Evolutionary conservation across 768 basidiomycete genomes (phyloP), one percentile per base, ranked within the genome.

Genomic region (Phlebiopsis gigantea): DNA sequence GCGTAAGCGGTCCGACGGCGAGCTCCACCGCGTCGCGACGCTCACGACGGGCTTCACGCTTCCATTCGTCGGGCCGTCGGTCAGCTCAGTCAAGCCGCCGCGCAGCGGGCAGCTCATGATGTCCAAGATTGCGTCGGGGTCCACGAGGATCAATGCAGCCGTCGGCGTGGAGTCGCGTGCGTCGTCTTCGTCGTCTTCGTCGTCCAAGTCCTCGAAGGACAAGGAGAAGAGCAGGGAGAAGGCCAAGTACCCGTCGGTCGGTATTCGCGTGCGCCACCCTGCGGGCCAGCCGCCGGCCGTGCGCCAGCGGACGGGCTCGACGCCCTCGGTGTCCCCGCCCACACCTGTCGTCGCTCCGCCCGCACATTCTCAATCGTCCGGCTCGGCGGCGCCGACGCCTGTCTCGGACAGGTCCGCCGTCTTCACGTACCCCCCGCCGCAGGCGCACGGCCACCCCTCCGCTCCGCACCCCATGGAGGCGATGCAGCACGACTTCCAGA

Each of bases 201-300:
- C 54, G 28, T 57, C 34, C 34, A 39, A 39, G 34, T 39, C 34
- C 12, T 39, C 65, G 49, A 76, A 75, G 58, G 75, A 73, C 26
- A 47, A 48, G 17, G 26, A 19, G 46, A 48, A 29, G 26, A 15
- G 28, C 50, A 78, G 75, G 54, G 69, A 74, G 34, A 58, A 68
- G 52, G 17, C 44, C 43, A 66, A 64, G 61, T 76, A 78, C 46
- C 79, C 80, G 15, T 57, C 74, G 22, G 66, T 77, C 9, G 79
- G 80, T 34, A 71, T 80, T 44, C 80, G 81, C 15, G 34, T 39
- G 12, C 68, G 77, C 9, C 74, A 80, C 14, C 65, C 73, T 26
- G 75, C 57, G 29, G 42, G 2, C 56, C 12, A 48, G 42, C 30
- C 46, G n/a, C 59, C 56, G 29, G n/a, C 46, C 29, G 25, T 22